Evolutionary conservation across 176 grass and related monocot species (phyloP).

Genomic region (Musa schizocarpa): DNA sequence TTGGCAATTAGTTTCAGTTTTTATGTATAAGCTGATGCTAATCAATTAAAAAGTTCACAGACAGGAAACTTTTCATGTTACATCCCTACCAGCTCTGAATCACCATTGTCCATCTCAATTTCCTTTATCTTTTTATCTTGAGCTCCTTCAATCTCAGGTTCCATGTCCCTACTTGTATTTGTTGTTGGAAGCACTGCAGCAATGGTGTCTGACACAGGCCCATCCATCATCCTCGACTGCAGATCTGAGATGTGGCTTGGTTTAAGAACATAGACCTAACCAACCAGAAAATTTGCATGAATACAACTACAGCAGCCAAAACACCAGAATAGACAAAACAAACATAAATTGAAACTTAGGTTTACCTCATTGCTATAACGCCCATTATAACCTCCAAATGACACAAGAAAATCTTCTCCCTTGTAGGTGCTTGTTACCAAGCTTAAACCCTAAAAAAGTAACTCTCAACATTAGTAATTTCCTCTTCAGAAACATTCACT

Average conservation of each 20-base stretch:
- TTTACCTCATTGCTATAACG: slow-evolving; percentile 83
- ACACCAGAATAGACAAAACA: background rate
- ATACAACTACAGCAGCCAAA: background rate
- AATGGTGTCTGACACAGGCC: slow-evolving; percentile 32
- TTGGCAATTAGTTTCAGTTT: background rate
- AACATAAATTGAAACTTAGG: slow-evolving; percentile 13
- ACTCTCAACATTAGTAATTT: slow-evolving; percentile 19
- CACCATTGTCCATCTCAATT: slow-evolving; percentile 73
- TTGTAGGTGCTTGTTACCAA: slow-evolving; percentile 61
- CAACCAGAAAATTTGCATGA: background rate
- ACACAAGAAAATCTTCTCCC: slow-evolving; percentile 86
- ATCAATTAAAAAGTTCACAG: background rate
- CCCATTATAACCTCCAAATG: slow-evolving; percentile 98
- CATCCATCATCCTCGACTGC: slow-evolving; percentile 35
- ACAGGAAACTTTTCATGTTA: background rate
- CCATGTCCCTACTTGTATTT: slow-evolving; percentile 39
- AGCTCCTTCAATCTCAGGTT: slow-evolving; percentile 66
- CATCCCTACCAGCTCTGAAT: slow-evolving; percentile 19
- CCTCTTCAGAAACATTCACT: slow-evolving; percentile 7
- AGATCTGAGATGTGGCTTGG: slow-evolving; percentile 58
- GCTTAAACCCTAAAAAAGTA: slow-evolving; percentile 61
- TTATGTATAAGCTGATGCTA: background rate
- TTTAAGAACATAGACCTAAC: slow-evolving; percentile 79
- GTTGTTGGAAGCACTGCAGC: slow-evolving; percentile 24
- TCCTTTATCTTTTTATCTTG: slow-evolving; percentile 91